Evolutionary conservation across 371 early-diverging fungal species (phyloP), one percentile per base, ranked within the genome.

Genomic region (Saksenaea vasiformis): DNA sequence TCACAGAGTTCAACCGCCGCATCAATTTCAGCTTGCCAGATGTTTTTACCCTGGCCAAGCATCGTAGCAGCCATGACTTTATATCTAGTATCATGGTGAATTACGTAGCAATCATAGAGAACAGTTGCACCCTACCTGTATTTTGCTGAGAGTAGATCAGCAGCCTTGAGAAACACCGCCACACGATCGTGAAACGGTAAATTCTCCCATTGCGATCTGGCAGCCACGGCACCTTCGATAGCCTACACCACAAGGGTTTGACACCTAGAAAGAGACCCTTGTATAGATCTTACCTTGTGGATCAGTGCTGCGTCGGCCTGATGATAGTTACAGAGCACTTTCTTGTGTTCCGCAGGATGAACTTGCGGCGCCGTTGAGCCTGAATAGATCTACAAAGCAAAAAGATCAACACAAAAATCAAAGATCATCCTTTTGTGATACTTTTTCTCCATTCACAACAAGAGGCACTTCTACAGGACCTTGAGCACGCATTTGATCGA

Each of bases 1-100:
- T 97, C 97, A 56, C 80, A 82, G 24, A 95, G 84, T 78, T 97
- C 97, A 27, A 94, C 94, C 34, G 93, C 94, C n/a, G 94, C 85
- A 73, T 97, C 98, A 70, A 98, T 98, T 82, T 97, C 98, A 13
- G 98, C 98, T 82, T 98, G 97, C 95, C 96, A 98, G 65, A 88
- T 91, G 77, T 95, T 98, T 84, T 98, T 98, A 41, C 95, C 96
- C 82, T 98, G 98, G 54, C 98, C 98, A 37, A 98, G 82, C 96
- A 98, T 97, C 56, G 98, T 94, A 39, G 97, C 95, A 5, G 98
- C 98, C 89, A 95, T 86, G 51, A 95, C 66, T 81, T 92, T 85
- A 84, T 92, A 93, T 72, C 90, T 83, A 60, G 27, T 17, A 19
- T 13, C 15, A 3, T 7, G 15, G 38, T 38, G 38, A 39, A 39